Evolutionary conservation across 495 filamentous ascomycete genomes (phyloP).

Genomic region (Ramalina intermedia): DNA sequence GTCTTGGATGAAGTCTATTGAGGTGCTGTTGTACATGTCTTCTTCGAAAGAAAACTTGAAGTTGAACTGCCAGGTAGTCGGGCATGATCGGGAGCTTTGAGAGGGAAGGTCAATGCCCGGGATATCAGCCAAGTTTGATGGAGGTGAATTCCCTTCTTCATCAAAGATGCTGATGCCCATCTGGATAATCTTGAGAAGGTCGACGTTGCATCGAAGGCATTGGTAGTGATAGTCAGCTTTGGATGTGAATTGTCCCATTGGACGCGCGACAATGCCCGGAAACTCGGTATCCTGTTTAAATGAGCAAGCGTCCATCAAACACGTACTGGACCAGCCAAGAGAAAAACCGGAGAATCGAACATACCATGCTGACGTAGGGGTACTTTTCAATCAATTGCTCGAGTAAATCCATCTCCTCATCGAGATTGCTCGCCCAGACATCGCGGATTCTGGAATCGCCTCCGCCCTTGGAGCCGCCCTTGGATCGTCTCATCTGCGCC

Average conservation of each 20-base stretch:
- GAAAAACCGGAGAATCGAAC: slow-evolving; percentile 10
- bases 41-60: slow-evolving; percentile 88
- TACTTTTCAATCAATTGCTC: slow-evolving; percentile 74
- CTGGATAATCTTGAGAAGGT: slow-evolving; percentile 92
- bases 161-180: slow-evolving; percentile 88
- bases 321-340: neutral
- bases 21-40: slow-evolving; percentile 93
- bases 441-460: slow-evolving; percentile 73
- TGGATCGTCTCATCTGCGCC: slow-evolving; percentile 34
- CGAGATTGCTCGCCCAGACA: slow-evolving; percentile 83
- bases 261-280: slow-evolving; percentile 85
- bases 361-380: slow-evolving; percentile 92
- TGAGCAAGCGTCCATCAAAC: neutral
- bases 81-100: slow-evolving; percentile 49
- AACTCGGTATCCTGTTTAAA: slow-evolving; percentile 80
- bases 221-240: slow-evolving; percentile 99
- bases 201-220: slow-evolving; percentile 91
- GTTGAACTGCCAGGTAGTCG: slow-evolving; percentile 97
- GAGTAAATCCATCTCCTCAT: slow-evolving; percentile 74
- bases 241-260: slow-evolving; percentile 81
- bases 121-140: slow-evolving; percentile 46
- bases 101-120: slow-evolving; percentile 30
- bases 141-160: slow-evolving; percentile 70
- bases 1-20: slow-evolving; percentile 72
- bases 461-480: slow-evolving; percentile 25